Conservation (phyloP, 768 basidiomycete species). For the Mycena vulgaris region DNA sequence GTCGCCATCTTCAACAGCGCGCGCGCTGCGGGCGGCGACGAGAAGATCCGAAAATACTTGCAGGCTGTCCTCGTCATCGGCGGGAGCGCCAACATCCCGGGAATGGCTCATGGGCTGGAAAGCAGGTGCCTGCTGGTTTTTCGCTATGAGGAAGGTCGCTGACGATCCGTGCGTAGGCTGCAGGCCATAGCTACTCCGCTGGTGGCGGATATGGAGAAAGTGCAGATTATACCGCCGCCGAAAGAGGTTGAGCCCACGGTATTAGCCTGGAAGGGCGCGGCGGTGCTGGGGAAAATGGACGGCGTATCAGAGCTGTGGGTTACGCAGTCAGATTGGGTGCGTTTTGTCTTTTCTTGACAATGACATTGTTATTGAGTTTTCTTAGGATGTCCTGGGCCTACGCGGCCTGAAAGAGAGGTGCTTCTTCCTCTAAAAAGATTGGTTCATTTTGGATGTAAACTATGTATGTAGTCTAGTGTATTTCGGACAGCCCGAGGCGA, state of each 20-base stretch:
- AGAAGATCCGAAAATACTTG: slow-evolving; percentile 91
- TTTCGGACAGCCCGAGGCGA: background rate
- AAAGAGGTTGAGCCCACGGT: slow-evolving; percentile 93
- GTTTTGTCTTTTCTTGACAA: slow-evolving; percentile 39
- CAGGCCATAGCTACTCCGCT: slow-evolving; percentile 90
- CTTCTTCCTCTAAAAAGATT: slow-evolving; percentile 72
- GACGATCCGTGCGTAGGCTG: slow-evolving; percentile 58
- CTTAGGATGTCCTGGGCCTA: slow-evolving; percentile 83
- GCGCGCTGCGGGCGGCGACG: slow-evolving; percentile 89
- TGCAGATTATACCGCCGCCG: slow-evolving; percentile 94
- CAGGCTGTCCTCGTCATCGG: slow-evolving; percentile 92
- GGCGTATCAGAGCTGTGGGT: slow-evolving; percentile 93
- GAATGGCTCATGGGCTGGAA: slow-evolving; percentile 89
- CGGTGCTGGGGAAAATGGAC: slow-evolving; percentile 94
- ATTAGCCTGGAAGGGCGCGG: slow-evolving; percentile 95
- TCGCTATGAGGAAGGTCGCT: slow-evolving; percentile 10
- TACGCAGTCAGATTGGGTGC: slow-evolving; percentile 88
- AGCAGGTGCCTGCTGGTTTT: slow-evolving; percentile 73
- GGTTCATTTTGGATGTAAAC: slow-evolving; percentile 1
- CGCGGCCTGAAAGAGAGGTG: slow-evolving; percentile 87
- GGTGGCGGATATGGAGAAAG: slow-evolving; percentile 88
- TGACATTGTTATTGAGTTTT: slow-evolving; percentile 16
- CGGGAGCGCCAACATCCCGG: slow-evolving; percentile 84
- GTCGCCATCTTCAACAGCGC: slow-evolving; percentile 95
- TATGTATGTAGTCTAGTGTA: background rate